Base-by-base conservation (phyloP, 2,329 filamentous ascomycete genomes). In the Periconia digitata region DNA sequence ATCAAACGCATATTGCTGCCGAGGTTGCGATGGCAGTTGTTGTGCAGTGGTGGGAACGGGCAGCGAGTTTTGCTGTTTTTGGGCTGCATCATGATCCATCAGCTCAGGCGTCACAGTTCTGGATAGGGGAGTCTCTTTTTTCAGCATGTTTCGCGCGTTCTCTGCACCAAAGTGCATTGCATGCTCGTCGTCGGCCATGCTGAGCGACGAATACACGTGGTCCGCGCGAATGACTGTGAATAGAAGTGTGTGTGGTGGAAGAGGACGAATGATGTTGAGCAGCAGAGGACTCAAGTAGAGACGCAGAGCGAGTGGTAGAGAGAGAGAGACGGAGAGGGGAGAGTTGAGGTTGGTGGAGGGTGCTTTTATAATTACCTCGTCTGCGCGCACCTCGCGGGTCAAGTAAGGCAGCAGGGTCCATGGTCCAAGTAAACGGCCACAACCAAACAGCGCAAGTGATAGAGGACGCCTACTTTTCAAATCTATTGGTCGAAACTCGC, bases 1-100 rank as follows among this genome's bases (percentile, higher is more conserved):
- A 21, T 71, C 60, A 37, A 53, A 69, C 6, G 53, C 51, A 15
- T 22, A 39, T 37, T 54, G n/a, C n/a, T n/a, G n/a, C n/a, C n/a
- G 55, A 32, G 23, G 43, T 17, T 40, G 48, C 43, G 43, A 50
- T 6, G 18, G 13, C 18, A 16, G 20, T n/a, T 27, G 38, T 23
- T 40, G 13, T 27, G 21, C 21, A 24, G 38, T n/a, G 38, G 10
- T 12, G 20, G 38, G 8, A 22, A n/a, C 5, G 36, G 36, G 27
- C 15, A 8, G 16, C 16, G 35, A 16, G 46, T 41, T 40, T 12
- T 43, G 29, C 10, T 51, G 49, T 24, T 53, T 56, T 17, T 56
- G 36, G 24, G 40, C 52, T 47, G 57, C 58, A 50, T 54, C 61
- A n/a, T 21, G 5, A 6, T n/a, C 13, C 8, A 32, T 47, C 21